Conservation (phyloP, 768 basidiomycete species). For the Boletus sp. region DNA sequence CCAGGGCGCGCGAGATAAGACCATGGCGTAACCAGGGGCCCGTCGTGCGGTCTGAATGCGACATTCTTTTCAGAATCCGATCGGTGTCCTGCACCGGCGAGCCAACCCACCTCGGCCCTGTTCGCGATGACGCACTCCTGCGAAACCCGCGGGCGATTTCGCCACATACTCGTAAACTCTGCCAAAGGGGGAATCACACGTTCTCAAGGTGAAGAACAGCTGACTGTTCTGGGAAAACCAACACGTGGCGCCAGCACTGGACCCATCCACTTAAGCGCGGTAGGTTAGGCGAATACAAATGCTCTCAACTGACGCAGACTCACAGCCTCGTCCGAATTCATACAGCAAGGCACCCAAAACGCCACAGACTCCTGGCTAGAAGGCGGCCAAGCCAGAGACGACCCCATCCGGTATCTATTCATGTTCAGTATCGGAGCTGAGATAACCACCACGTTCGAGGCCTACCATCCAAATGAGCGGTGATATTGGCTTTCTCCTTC, state of each 20-base stretch:
- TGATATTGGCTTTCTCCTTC: neutral
- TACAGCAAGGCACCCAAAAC: neutral
- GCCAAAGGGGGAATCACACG: conserved; percentile 7
- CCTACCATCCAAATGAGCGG: neutral
- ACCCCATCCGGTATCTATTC: neutral
- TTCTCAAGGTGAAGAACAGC: conserved; percentile 16
- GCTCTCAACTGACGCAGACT: conserved; percentile 7
- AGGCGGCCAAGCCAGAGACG: neutral
- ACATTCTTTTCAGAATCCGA: neutral
- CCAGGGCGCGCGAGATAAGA: conserved; percentile 12
- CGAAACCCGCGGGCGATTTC: conserved; percentile 23
- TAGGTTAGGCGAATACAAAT: conserved; percentile 22
- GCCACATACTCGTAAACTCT: conserved; percentile 10
- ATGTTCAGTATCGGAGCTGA: neutral
- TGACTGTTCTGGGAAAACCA: conserved; percentile 17
- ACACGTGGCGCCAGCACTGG: conserved; percentile 13
- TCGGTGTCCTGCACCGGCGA: neutral
- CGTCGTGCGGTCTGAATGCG: neutral
- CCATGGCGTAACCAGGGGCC: conserved; percentile 8
- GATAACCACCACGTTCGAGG: neutral
- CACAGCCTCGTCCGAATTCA: conserved; percentile 7
- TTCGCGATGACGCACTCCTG: conserved; percentile 15
- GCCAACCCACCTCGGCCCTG: conserved; percentile 8
- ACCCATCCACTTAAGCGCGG: neutral
- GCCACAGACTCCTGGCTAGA: too few relatives aligned